These are phyloP conservation scores for Sordariomycetes sp. DNA, from an alignment of 2,329 filamentous ascomycete genomes.

Conservation along the genomic window DNA sequence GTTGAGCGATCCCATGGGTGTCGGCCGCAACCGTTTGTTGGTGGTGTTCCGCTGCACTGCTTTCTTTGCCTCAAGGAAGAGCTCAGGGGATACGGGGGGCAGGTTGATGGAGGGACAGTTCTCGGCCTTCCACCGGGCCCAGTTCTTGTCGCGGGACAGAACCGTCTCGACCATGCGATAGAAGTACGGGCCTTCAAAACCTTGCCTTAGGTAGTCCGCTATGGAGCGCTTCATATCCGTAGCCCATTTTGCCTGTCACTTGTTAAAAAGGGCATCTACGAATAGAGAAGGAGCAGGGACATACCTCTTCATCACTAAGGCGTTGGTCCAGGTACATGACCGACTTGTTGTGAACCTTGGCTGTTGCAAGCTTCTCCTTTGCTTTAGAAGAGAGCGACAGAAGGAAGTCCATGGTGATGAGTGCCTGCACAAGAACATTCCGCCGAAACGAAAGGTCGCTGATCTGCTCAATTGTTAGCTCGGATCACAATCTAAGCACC, in stretches of 20 bases:
- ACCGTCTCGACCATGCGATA: conserved; percentile 96
- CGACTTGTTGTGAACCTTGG: conserved; percentile 66
- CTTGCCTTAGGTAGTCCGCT: conserved; percentile 71
- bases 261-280: conserved; percentile 7
- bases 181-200: conserved; percentile 82
- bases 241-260: conserved; percentile 69
- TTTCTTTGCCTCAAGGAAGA: conserved; percentile 60
- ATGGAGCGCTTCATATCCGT: conserved; percentile 67
- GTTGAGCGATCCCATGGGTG: conserved; percentile 62
- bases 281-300: conserved; percentile 17
- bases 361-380: conserved; percentile 65
- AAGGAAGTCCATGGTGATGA: conserved; percentile 91
- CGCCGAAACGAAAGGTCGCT: conserved; percentile 90
- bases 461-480: conserved; percentile 40
- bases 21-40: conserved; percentile 58
- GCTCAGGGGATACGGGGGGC: conserved; percentile 55
- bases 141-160: conserved; percentile 91
- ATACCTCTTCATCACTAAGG: conserved; percentile 73
- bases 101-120: conserved; percentile 80
- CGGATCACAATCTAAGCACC: not conserved
- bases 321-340: conserved; percentile 71
- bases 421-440: conserved; percentile 87
- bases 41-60: conserved; percentile 55
- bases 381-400: conserved; percentile 76
- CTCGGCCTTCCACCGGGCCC: conserved; percentile 97